Percentiles rank a stretch among this genome's conserved stretches.
Conservation (phyloP, 495 filamentous ascomycete species). For the Podospora appendiculata region DNA sequence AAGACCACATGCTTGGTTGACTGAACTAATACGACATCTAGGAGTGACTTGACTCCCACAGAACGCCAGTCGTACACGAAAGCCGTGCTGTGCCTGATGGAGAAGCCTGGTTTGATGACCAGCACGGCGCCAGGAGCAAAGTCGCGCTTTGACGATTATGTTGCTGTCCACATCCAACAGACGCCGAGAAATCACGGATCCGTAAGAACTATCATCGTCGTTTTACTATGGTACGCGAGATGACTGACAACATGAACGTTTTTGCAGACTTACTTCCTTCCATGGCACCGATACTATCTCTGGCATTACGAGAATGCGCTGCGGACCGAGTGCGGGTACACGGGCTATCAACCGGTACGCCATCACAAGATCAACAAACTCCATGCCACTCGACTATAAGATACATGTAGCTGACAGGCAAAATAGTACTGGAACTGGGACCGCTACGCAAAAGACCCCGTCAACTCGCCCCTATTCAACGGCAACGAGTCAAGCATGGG, state of each 20-base stretch:
- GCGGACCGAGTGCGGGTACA: conserved; percentile 61
- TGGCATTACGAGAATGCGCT: conserved; percentile 58
- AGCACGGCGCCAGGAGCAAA: conserved; percentile 25
- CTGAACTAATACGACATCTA: conserved; percentile 8
- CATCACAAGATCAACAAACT: neutral
- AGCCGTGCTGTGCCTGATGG: conserved; percentile 56
- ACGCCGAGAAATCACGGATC: conserved; percentile 53
- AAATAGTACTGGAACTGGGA: conserved; percentile 22
- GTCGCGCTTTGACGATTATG: conserved; percentile 56
- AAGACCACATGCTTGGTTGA: neutral
- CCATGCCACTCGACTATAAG: neutral
- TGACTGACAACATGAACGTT: neutral
- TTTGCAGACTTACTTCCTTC: conserved; percentile 52
- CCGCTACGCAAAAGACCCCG: conserved; percentile 17
- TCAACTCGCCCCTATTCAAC: conserved; percentile 18
- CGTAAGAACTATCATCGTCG: conserved; percentile 43
- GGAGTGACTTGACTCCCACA: conserved; percentile 35
- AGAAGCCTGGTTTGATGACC: conserved; percentile 37
- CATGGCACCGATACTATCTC: conserved; percentile 65
- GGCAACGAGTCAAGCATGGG: conserved; percentile 21
- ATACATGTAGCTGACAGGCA: neutral
- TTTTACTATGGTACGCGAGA: neutral
- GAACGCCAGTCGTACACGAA: conserved; percentile 53
- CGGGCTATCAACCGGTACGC: conserved; percentile 32
- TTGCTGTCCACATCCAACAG: conserved; percentile 58